Percentiles rank a stretch among this genome's conserved stretches.
Evolutionary conservation across 495 filamentous ascomycete genomes (phyloP).

Genomic region (Trichoderma gamsii): DNA sequence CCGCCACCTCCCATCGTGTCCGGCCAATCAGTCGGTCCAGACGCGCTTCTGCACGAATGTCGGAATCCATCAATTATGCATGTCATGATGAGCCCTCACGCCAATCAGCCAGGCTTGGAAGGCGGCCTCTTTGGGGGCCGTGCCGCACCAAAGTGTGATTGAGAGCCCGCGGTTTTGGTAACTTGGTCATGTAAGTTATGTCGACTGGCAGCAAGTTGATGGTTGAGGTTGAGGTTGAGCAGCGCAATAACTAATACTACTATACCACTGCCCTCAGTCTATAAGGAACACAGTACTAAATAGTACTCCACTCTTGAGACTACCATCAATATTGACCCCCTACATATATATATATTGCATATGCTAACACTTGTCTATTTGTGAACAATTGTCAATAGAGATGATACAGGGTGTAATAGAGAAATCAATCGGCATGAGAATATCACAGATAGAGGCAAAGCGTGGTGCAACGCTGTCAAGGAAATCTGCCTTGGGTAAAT

Average conservation of each 20-base stretch:
- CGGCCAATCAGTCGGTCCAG: slow-evolving; percentile 28
- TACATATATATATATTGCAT: too few species aligned
- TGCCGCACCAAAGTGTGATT: neutral
- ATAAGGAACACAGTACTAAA: neutral
- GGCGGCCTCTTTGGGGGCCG: slow-evolving; percentile 18
- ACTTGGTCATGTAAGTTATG: neutral
- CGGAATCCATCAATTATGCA: slow-evolving; percentile 31
- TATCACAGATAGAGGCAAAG: too few species aligned
- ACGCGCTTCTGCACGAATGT: slow-evolving; percentile 33
- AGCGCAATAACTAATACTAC: too few species aligned
- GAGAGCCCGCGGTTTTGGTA: neutral
- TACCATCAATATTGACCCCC: too few species aligned
- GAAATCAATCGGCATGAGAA: too few species aligned
- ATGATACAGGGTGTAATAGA: too few species aligned
- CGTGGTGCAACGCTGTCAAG: neutral
- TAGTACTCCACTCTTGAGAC: too few species aligned
- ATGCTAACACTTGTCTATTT: too few species aligned
- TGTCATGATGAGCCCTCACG: slow-evolving; percentile 26
- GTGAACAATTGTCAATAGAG: too few species aligned
- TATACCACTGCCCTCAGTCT: neutral
- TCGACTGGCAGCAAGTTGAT: neutral
- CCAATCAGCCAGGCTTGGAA: slow-evolving; percentile 20
- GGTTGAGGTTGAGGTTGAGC: too few species aligned
- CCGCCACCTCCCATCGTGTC: slow-evolving; percentile 17
- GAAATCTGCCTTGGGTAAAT: neutral